Evolutionary conservation across 352 stramenopile species (phyloP), one percentile per base, ranked within the genome.

Genomic region (Globisporangium cystogenes): DNA sequence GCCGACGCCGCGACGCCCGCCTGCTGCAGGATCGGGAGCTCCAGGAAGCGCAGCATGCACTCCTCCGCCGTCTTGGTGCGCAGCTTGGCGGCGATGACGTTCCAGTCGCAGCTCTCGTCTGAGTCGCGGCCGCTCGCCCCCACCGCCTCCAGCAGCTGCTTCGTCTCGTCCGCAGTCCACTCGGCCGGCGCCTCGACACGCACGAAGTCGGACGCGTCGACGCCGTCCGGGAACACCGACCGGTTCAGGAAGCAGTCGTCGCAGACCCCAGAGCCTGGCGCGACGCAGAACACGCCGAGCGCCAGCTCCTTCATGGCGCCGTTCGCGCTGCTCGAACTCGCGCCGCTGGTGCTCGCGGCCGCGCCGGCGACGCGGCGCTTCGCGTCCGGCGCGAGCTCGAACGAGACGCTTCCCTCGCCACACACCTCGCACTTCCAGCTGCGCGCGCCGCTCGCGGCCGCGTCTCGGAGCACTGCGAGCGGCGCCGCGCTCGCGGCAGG

Each of bases 21-120:
- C 31, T 70, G 63, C 29, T 75, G 53, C 26, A 88, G 58, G 47
- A 93, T 60, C 11, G 80, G 76, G 48, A 89, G 54, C 61, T 89
- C 70, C 11, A 93, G 67, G 62, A 93, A 93, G 35, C 86, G 80
- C 46, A 89, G 51, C 53, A 93, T 59, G 48, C 80, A 93, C 46
- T 90, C 76, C n/a, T 90, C 71, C 4, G 80, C 72, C 16, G 72
- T 82, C 62, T 90, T 91, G 33, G 65, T 76, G 40, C 68, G 65
- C 8, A 93, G 70, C 41, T 82, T 83, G n/a, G 63, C 67, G 2
- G 79, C 78, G 29, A 93, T 73, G 40, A 74, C 68, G 52, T 90
- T 89, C 82, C 82, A 93, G 59, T 93, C 80, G 52, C 77, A 86
- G 36, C 57, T 73, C 7, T 78, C 63, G 18, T 72, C 56, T 20